Percentiles rank a stretch among this genome's conserved stretches.
Evolutionary conservation across 768 basidiomycete genomes (phyloP).

Genomic region (Pulveroboletus sp.): DNA sequence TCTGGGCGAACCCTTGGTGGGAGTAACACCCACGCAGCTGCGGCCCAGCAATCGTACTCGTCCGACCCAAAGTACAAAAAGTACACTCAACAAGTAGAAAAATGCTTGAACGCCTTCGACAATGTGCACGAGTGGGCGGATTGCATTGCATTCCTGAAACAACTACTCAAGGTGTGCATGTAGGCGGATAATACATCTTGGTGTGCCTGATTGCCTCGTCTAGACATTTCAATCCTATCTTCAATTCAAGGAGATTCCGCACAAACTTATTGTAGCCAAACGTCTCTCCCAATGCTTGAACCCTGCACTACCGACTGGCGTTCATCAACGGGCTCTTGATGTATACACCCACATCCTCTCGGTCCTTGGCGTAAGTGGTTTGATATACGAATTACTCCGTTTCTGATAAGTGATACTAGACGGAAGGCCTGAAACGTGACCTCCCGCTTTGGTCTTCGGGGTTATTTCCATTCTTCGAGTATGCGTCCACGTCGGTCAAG

Average conservation of each 20-base stretch:
- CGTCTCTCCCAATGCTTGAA: constrained; percentile 95
- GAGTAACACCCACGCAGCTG: constrained; percentile 32
- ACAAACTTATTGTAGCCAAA: constrained; percentile 92
- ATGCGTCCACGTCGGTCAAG: constrained; percentile 98
- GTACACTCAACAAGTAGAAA: constrained; percentile 89
- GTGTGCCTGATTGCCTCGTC: constrained; percentile 1
- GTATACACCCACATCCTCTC: constrained; percentile 91
- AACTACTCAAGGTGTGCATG: constrained; percentile 74
- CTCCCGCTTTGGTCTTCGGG: constrained; percentile 93
- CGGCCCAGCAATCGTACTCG: constrained; percentile 54
- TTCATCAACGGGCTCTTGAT: constrained; percentile 94
- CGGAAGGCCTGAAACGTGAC: constrained; percentile 83
- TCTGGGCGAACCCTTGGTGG: neutral
- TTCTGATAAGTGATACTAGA: constrained; percentile 41
- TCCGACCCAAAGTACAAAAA: constrained; percentile 94
- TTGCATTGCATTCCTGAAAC: constrained; percentile 95
- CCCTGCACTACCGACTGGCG: constrained; percentile 95
- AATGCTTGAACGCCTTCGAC: constrained; percentile 89
- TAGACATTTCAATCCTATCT: constrained; percentile 92
- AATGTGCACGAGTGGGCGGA: constrained; percentile 99
- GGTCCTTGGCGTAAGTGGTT: constrained; percentile 75
- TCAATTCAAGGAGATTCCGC: constrained; percentile 94
- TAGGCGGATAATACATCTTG: neutral
- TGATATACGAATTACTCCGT: neutral
- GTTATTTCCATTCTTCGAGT: constrained; percentile 97